phyloP scores from a whole-genome alignment of 495 filamentous ascomycete genomes.

The Bathelium albidoporum region DNA sequence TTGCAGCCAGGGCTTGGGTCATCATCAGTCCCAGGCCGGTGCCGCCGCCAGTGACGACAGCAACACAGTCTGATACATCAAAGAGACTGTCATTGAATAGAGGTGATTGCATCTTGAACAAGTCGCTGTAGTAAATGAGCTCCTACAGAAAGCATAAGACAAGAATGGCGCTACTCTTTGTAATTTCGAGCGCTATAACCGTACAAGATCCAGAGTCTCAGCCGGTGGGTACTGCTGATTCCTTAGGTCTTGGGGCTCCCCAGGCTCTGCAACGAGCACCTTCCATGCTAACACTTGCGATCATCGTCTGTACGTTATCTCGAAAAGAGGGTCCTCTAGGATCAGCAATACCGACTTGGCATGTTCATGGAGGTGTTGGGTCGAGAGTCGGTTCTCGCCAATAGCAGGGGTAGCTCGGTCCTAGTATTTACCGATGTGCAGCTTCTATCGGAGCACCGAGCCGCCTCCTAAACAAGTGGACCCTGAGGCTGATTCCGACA shows the following conservation, averaged over 20 bases:
- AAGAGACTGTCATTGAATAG: slow-evolving; percentile 31
- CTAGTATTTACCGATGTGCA: not conserved
- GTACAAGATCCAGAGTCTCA: not conserved
- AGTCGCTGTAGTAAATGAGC: not conserved
- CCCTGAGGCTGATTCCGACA: not conserved
- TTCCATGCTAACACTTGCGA: not conserved
- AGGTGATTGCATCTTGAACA: not conserved
- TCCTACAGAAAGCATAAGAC: not conserved
- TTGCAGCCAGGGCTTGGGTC: slow-evolving; percentile 48
- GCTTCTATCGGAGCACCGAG: not conserved
- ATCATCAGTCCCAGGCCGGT: slow-evolving; percentile 56
- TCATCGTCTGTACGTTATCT: not conserved
- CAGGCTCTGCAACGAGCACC: not conserved
- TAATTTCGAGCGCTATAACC: not conserved
- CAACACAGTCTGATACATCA: slow-evolving; percentile 49
- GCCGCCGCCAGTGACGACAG: slow-evolving; percentile 49
- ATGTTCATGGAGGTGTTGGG: not conserved
- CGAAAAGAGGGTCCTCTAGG: not conserved
- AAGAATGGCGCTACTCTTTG: not conserved
- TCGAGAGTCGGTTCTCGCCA: not conserved
- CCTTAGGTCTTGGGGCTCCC: not conserved
- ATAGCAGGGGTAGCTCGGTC: not conserved
- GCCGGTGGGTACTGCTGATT: not conserved
- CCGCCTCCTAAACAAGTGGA: not conserved
- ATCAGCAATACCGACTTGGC: not conserved